Percentiles rank a stretch among this genome's conserved stretches.
phyloP scores from a whole-genome alignment of 768 basidiomycete genomes.

The Cytidiella melzeri region DNA sequence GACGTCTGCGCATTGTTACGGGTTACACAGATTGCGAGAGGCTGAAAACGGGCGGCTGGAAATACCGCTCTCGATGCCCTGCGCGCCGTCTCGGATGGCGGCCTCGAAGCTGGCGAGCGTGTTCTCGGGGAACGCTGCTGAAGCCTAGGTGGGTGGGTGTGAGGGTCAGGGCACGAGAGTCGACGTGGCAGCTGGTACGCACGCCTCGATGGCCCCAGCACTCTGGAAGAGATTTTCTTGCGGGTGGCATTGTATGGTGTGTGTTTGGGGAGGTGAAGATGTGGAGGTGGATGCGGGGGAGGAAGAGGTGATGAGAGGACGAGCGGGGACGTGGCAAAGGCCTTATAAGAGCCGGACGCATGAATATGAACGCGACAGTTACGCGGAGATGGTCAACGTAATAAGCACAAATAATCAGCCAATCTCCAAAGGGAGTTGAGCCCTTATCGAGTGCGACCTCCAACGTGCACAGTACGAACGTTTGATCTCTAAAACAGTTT shows the following conservation, averaged over 20 bases:
- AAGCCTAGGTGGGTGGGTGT: conserved; percentile 48
- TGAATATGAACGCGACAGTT: no score
- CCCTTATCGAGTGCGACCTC: no score
- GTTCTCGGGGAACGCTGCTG: conserved; percentile 85
- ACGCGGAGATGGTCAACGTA: no score
- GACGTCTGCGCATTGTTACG: conserved; percentile 77
- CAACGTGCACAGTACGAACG: no score
- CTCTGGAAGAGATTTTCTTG: conserved; percentile 33
- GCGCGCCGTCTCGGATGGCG: conserved; percentile 91
- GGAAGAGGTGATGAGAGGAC: no score
- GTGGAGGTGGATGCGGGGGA: no score
- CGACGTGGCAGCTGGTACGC: conserved; percentile 22
- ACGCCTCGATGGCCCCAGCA: conserved; percentile 80
- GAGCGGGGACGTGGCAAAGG: no score
- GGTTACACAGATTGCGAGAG: background rate
- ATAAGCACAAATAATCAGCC: no score
- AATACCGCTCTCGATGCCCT: conserved; percentile 98
- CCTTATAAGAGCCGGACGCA: no score
- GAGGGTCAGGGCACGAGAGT: conserved; percentile 2
- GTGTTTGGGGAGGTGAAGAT: no score
- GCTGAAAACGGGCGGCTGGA: conserved; percentile 17
- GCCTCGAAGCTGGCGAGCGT: conserved; percentile 92
- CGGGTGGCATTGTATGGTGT: conserved; percentile 16
- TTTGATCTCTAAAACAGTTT: no score
- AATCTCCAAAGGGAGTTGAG: no score